Conservation (phyloP, 768 basidiomycete species). For the Kwoniella sp. region DNA sequence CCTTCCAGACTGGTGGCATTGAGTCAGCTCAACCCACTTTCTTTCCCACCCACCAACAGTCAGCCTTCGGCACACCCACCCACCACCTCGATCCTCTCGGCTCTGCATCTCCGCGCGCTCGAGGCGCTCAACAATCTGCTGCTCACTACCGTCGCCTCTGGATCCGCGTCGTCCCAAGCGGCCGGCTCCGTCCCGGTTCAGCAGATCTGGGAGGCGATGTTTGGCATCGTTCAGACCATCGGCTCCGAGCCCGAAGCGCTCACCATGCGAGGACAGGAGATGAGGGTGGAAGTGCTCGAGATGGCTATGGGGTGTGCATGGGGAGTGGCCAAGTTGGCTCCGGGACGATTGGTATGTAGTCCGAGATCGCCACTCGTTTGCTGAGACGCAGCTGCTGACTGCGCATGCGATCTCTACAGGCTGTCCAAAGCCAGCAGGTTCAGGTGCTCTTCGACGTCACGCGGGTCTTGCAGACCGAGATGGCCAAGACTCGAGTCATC, state of each 20-base stretch:
- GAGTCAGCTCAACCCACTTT: conserved; percentile 69
- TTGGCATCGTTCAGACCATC: conserved; percentile 42
- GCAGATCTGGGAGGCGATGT: conserved; percentile 53
- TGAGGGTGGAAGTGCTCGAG: conserved; percentile 72
- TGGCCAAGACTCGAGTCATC: conserved; percentile 68
- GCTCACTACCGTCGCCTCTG: conserved; percentile 60
- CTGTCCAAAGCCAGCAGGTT: conserved; percentile 61
- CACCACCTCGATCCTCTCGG: conserved; percentile 76
- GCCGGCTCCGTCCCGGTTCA: conserved; percentile 58
- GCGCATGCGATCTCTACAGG: conserved; percentile 14
- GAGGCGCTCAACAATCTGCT: conserved; percentile 90
- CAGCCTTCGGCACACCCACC: conserved; percentile 75
- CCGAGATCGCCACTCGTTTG: background rate
- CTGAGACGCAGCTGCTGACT: background rate
- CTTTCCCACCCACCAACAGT: conserved; percentile 67
- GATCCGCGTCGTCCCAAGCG: conserved; percentile 49
- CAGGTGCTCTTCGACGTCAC: conserved; percentile 61
- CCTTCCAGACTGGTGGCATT: conserved; percentile 61
- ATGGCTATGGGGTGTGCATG: conserved; percentile 62
- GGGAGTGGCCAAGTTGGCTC: conserved; percentile 77
- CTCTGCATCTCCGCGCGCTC: conserved; percentile 76
- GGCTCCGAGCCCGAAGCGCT: conserved; percentile 36
- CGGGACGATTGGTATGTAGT: conserved; percentile 61
- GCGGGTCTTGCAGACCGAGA: conserved; percentile 57
- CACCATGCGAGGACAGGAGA: conserved; percentile 53